These are phyloP conservation scores for Apiospora saccharicola DNA, from an alignment of 2,329 filamentous ascomycete species.

Conservation along the genomic window DNA sequence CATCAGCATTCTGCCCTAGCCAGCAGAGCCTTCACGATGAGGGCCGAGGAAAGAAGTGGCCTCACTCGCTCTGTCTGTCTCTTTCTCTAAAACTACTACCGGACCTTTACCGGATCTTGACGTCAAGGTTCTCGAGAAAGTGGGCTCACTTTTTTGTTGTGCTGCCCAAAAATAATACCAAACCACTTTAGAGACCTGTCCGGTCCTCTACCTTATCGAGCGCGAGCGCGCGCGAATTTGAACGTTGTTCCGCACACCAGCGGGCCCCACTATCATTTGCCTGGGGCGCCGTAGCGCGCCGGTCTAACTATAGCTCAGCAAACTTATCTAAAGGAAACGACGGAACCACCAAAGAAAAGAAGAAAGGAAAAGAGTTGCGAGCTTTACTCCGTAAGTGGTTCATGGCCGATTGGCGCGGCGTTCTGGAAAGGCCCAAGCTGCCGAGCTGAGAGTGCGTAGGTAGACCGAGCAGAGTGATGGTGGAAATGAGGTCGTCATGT, in stretches of 20 bases:
- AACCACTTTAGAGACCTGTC: background rate
- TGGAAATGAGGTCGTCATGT: slow-evolving; percentile 1
- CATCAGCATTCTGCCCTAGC: background rate
- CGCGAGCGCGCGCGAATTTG: background rate
- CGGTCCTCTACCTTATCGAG: background rate
- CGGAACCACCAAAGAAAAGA: background rate
- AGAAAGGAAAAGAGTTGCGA: background rate
- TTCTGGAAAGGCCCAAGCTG: background rate
- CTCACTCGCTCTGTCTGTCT: background rate
- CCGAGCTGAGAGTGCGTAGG: background rate
- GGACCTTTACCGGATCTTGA: background rate
- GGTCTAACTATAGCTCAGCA: slow-evolving; percentile 4
- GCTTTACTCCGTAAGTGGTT: background rate
- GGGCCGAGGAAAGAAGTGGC: background rate
- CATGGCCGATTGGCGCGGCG: background rate
- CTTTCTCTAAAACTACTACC: no score
- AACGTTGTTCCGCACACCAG: background rate
- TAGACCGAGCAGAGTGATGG: background rate
- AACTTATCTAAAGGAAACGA: background rate
- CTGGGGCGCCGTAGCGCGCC: background rate
- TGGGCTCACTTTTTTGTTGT: background rate
- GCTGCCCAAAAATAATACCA: background rate
- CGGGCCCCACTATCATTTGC: background rate
- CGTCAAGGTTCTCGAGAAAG: background rate
- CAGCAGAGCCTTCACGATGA: background rate